Percentiles rank a stretch among this genome's conserved stretches.
phyloP scores from a whole-genome alignment of 2,329 filamentous ascomycete species.

The Hypoxylon sp. region DNA sequence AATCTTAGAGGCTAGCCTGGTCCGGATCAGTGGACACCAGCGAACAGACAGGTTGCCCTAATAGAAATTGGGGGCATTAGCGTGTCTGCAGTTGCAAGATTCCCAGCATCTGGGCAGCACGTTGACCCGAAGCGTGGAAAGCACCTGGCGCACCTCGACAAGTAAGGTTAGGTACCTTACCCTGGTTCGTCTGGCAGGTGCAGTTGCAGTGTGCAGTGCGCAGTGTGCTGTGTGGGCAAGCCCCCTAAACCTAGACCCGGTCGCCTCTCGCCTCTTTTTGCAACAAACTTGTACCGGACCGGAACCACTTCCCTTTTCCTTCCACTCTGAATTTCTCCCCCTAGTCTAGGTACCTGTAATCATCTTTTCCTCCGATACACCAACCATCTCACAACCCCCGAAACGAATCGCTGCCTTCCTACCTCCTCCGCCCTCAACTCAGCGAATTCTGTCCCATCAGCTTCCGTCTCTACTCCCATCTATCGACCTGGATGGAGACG shows the following conservation, averaged over 20 bases:
- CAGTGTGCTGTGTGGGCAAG: slow-evolving; percentile 10
- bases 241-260: slow-evolving; percentile 13
- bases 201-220: not conserved
- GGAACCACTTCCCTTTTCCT: slow-evolving; percentile 42
- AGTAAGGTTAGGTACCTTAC: slow-evolving; percentile 3
- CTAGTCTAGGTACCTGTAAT: slow-evolving; percentile 29
- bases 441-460: slow-evolving; percentile 34
- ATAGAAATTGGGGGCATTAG: slow-evolving; percentile 35
- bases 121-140: slow-evolving; percentile 16
- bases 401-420: slow-evolving; percentile 39
- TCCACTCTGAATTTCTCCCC: slow-evolving; percentile 38
- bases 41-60: slow-evolving; percentile 21
- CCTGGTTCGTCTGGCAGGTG: slow-evolving; percentile 30
- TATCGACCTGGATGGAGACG: slow-evolving; percentile 51
- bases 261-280: slow-evolving; percentile 42
- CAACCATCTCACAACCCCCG: slow-evolving; percentile 49
- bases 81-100: slow-evolving; percentile 31
- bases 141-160: too few relatives aligned
- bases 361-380: slow-evolving; percentile 46
- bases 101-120: slow-evolving; percentile 15
- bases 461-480: slow-evolving; percentile 41
- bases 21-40: slow-evolving; percentile 34
- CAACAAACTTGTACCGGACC: slow-evolving; percentile 37
- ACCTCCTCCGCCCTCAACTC: slow-evolving; percentile 38
- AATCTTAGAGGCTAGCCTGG: slow-evolving; percentile 36